These are phyloP conservation scores for Scheffersomyces illinoinensis DNA, from an alignment of 1,139 yeast genomes.

Conservation along the genomic window DNA sequence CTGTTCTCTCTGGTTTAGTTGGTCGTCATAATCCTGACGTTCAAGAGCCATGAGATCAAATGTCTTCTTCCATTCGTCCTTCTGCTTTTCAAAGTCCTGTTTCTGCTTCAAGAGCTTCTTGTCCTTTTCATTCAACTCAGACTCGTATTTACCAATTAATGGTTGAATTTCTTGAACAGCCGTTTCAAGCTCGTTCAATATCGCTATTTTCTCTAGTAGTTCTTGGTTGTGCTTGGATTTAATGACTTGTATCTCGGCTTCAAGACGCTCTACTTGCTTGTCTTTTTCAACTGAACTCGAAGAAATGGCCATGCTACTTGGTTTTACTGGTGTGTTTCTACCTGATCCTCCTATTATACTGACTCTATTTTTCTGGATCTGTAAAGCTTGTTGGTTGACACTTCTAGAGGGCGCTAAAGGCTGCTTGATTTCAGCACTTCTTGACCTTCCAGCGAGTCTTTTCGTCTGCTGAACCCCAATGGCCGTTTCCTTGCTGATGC, in stretches of 20 bases:
- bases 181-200: constrained; percentile 41
- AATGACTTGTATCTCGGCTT: constrained; percentile 14
- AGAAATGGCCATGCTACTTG: not conserved
- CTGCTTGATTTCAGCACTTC: not conserved
- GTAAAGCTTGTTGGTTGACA: not conserved
- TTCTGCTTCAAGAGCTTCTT: constrained; percentile 43
- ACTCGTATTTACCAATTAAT: constrained; percentile 45
- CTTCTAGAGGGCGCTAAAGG: constrained; percentile 8
- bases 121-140: constrained; percentile 43
- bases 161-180: constrained; percentile 51
- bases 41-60: constrained; percentile 52
- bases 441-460: not conserved
- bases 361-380: not conserved
- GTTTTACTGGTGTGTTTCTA: not conserved
- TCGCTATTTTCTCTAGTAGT: constrained; percentile 34
- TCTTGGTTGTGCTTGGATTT: constrained; percentile 26
- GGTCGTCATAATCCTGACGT: constrained; percentile 41
- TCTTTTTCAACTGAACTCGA: not conserved
- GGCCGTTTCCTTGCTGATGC: not conserved
- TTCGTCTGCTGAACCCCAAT: not conserved
- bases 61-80: constrained; percentile 59
- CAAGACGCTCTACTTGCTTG: constrained; percentile 3
- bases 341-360: not conserved
- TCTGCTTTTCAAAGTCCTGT: constrained; percentile 50
- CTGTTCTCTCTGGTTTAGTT: not conserved